Base-by-base conservation (phyloP, 2,329 filamentous ascomycete species). In the Talaromyces sp. region DNA sequence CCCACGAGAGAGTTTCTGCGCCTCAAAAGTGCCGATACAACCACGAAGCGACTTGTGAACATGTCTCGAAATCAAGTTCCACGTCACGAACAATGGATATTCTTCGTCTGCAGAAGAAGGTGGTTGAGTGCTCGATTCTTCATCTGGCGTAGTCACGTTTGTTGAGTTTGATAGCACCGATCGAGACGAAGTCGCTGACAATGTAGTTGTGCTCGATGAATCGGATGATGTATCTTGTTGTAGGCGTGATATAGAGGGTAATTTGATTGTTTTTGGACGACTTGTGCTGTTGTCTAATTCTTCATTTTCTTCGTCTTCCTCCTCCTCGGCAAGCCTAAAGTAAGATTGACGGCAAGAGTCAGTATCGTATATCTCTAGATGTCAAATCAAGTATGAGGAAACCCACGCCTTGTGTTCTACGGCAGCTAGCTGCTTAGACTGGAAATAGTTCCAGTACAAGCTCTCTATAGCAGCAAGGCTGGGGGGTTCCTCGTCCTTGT, bases 11-110 rank as follows among this genome's bases (percentile, higher is more conserved):
- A 99, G 85, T 59, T 90, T 86, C 72, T 91, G 87, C 1, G 88
- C 77, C 73, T 93, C 91, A 74, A 98, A 99, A 2, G 94, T 99
- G 70, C 95, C 95, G 75, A 99, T 98, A 82, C 95, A 99, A 67
- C 95, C 95, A 67, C 95, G 89, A 49, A 99, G 86, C 27, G 85
- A 86, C 75, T 89, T 88, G 69, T 87, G 80, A 31, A 87, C 85
- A 62, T 76, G 81, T 71, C 82, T 77, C 7, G 85, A 87, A 63
- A 92, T 71, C 0, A 87, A 92, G 80, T 97, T 96, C 93, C 94
- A 98, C 7, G 93, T 97, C 56, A 99, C 91, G 76, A 98, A 98
- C 45, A 98, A 85, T 0, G 94, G 94, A 68, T 89, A 87, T 49
- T 86, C 84, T 65, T 70, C 71, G 13, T 74, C 71, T 78, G 78